Evolutionary conservation across 1,284 basidiomycete species (phyloP), one percentile per base, ranked within the genome.

Genomic region (Rugosomyces carneus): DNA sequence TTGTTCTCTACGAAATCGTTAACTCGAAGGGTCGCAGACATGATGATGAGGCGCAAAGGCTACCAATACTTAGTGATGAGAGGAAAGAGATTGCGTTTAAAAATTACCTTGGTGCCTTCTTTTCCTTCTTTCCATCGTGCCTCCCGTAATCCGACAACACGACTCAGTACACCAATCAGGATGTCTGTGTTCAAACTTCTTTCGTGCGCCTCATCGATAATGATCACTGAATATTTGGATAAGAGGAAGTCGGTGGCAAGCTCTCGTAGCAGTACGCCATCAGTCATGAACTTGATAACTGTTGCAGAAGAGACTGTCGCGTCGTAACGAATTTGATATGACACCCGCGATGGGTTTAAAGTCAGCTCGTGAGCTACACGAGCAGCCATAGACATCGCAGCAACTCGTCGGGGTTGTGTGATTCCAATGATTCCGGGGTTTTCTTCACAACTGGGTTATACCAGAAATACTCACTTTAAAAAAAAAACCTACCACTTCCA

Each of bases 261-360:
- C 65, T 99, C 96, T 47, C 96, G 84, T 9, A 99, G 72, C 19
- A 99, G 70, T 11, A 99, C 93, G 72, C 96, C 96, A 59, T 99
- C 96, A 1, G 96, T 99, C 95, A 99, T 99, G 73, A 99, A 99
- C 66, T 99, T 98, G 72, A 99, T 93, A 5, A 83, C 82, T 0
- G 96, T 99, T 19, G 82, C 75, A 0, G 90, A 75, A 2, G 91
- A 91, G 0, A 93, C 87, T 0, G 92, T 97, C 0, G 91, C 89
- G 52, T 97, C 95, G 63, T 99, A 99, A 48, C 96, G 88, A 52
- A 99, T 96, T 66, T 98, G 94, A 65, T 99, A 93, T 0, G 95
- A 94, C 1, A 99, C 90, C 16, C 78, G 72, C 1, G 85, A 84
- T 0, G 88, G 78, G 0, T 84, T 75, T 7, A 98, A 69, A 3